Conservation (phyloP, 148 eudicot species). For the Rhododendron kiyosumense region DNA sequence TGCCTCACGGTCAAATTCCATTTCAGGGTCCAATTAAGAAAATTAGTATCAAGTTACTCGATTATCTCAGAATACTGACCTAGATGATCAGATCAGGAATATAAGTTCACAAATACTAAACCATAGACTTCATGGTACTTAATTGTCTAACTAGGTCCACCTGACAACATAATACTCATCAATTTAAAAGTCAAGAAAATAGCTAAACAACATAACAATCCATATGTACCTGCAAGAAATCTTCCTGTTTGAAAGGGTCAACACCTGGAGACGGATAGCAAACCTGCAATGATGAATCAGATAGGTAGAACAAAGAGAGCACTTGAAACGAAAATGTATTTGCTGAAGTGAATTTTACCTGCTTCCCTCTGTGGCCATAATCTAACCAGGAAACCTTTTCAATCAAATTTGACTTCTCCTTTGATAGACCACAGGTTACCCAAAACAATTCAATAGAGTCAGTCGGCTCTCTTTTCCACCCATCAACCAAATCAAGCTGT, state of each 20-base stretch:
- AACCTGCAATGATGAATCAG: too few species aligned
- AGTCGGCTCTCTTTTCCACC: slow-evolving; percentile 82
- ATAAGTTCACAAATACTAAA: neutral
- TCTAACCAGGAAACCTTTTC: slow-evolving; percentile 98
- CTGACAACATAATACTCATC: too few species aligned
- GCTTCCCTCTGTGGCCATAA: slow-evolving; percentile 97
- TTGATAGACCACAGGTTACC: slow-evolving; percentile 68
- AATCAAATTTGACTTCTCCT: slow-evolving; percentile 73
- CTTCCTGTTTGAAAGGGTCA: too few species aligned
- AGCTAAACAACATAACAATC: too few species aligned
- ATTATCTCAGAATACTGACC: slow-evolving; percentile 14
- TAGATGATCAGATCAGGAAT: slow-evolving; percentile 7
- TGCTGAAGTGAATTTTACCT: slow-evolving; percentile 48
- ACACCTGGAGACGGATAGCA: too few species aligned
- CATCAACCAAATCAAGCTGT: slow-evolving; percentile 44
- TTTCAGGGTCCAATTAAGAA: slow-evolving; percentile 83
- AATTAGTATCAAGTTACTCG: slow-evolving; percentile 27
- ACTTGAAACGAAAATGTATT: too few species aligned
- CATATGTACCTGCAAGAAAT: too few species aligned
- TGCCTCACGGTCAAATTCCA: slow-evolving; percentile 95
- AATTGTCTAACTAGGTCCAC: neutral
- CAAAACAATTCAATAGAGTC: slow-evolving; percentile 31
- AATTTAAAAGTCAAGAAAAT: too few species aligned
- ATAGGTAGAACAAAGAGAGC: too few species aligned
- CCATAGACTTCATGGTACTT: neutral